Evolutionary conservation across 2,329 filamentous ascomycete genomes (phyloP), one percentile per base, ranked within the genome.

Genomic region (Trichoderma polysporum): DNA sequence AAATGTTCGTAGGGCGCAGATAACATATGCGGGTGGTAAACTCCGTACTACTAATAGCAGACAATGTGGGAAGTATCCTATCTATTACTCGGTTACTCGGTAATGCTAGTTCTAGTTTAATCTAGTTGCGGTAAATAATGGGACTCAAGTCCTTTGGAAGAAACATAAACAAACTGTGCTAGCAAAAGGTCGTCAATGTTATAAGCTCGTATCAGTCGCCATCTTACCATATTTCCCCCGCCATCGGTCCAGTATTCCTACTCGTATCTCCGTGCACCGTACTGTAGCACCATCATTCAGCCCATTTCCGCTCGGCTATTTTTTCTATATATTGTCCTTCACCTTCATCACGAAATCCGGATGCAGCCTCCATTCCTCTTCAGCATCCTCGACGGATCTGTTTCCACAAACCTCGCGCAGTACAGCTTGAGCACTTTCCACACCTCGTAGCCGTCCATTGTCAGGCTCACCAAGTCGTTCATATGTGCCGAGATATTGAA

Each of bases 391-490:
- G 62, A 49, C 27, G 62, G 62, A 53, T 66, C 63, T 31, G 53
- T 66, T 6, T 66, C 54, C 27, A 58, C 63, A 35, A 66, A 66
- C 54, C 53, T 49, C n/a, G 63, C 63, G 5, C 63, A 66, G 39
- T 66, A 66, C 45, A 66, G 7, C 63, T 59, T 59, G 4, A 66
- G 35, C 31, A 66, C 63, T 33, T 59, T 52, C 53, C 53, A 66
- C 33, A 59, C 63, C 33, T 66, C 63, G n/a, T 66, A 66, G 12
- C 63, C 63, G 17, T 66, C 63, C 56, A 52, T 60, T 9, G 63
- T 66, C 54, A 66, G 19, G 45, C 63, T 66, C 25, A 66, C 63
- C 54, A 66, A 22, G 17, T 66, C 63, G 4, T 66, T 66, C 63
- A 66, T 66, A 15, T 52, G 54, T 25, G 56, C 54, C 35, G 63